phyloP scores from a whole-genome alignment of 345 rosid genomes.

The Eucalyptus tenuipes region DNA sequence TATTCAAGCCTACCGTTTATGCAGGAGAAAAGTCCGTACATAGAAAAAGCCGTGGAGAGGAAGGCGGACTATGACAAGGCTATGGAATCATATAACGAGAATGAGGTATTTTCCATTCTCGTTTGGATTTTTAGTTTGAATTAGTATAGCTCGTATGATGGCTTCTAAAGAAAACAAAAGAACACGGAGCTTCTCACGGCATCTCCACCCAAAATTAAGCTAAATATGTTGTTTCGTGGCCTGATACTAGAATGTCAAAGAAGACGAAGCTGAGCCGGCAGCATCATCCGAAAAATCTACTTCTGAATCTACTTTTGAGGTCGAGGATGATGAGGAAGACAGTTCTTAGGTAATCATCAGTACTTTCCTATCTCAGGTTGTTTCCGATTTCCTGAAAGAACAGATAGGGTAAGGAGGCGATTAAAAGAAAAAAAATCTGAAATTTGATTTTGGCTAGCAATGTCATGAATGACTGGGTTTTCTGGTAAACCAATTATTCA shows the following conservation, averaged over 20 bases:
- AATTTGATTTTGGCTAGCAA: background rate
- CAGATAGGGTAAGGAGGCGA: background rate
- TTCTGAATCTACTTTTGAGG: slow-evolving; percentile 9
- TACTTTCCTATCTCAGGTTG: background rate
- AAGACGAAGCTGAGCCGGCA: background rate
- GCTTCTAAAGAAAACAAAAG: background rate
- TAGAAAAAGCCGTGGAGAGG: slow-evolving; percentile 9
- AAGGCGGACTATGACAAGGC: slow-evolving; percentile 25
- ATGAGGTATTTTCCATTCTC: background rate
- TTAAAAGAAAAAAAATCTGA: background rate
- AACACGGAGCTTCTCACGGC: background rate
- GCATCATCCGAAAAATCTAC: background rate
- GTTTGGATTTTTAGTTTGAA: background rate
- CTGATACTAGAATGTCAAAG: background rate
- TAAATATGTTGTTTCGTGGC: background rate
- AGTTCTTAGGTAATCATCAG: slow-evolving; percentile 37
- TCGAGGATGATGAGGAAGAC: slow-evolving; percentile 12
- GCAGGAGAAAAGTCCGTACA: slow-evolving; percentile 22
- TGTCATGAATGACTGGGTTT: background rate
- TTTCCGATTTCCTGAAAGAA: background rate
- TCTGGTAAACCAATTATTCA: background rate
- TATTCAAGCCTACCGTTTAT: background rate
- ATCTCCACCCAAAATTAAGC: background rate
- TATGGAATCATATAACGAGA: slow-evolving; percentile 5
- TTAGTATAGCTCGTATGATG: background rate